Conservation (phyloP, 2,329 filamentous ascomycete species). For the Apiospora sp. region DNA sequence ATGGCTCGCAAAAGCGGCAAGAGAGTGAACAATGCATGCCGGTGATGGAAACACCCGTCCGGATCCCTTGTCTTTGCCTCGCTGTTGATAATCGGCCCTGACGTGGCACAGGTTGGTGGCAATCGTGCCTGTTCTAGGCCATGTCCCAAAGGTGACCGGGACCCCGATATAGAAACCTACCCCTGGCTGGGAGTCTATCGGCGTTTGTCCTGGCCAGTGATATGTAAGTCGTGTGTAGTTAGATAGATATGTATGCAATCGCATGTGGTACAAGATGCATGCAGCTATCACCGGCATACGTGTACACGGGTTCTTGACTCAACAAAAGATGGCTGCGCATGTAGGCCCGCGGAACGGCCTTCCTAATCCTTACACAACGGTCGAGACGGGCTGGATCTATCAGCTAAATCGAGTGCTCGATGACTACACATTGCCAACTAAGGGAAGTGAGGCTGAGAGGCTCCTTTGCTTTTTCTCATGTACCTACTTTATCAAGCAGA, state of each 20-base stretch:
- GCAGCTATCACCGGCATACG: not conserved
- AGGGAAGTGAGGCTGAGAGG: not conserved
- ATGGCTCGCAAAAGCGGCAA: not conserved
- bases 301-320: not conserved
- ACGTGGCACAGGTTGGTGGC: not conserved
- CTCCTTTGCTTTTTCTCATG: not conserved
- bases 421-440: not conserved
- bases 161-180: not conserved
- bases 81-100: not conserved
- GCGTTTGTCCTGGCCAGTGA: not conserved
- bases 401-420: not conserved
- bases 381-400: not conserved
- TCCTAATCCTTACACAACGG: not conserved
- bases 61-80: not conserved
- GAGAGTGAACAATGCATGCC: not conserved
- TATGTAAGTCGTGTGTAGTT: not conserved
- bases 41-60: not conserved
- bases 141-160: not conserved
- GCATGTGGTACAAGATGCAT: not conserved
- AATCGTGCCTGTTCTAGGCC: not conserved
- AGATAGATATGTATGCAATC: too few species aligned
- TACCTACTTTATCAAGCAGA: not conserved
- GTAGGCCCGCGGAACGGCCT: not conserved
- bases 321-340: too few species aligned
- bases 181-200: not conserved